A percentile compares a stretch with the other conserved stretches of the same genome.
phyloP scores from a whole-genome alignment of 805 yeast genomes.

The Candida tammaniensis region DNA sequence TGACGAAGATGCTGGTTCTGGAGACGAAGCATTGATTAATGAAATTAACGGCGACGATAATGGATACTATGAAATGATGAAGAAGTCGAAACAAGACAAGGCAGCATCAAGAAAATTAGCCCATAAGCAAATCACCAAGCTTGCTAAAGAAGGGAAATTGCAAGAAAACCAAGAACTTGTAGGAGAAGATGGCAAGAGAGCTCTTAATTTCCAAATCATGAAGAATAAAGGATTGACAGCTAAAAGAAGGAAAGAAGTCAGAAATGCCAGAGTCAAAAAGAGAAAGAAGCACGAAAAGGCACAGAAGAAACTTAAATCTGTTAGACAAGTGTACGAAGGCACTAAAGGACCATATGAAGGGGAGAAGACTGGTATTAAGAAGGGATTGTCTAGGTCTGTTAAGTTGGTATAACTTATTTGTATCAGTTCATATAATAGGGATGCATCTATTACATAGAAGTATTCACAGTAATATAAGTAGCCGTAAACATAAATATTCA shows the following conservation, averaged over 20 bases:
- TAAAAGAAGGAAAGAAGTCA: conserved; percentile 85
- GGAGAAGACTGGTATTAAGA: conserved; percentile 96
- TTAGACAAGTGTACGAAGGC: conserved; percentile 84
- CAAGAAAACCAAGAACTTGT: conserved; percentile 65
- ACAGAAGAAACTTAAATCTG: conserved; percentile 86
- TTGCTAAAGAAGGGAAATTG: conserved; percentile 81
- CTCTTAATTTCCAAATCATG: conserved; percentile 88
- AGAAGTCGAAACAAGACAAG: conserved; percentile 43
- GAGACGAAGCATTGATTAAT: conserved; percentile 43
- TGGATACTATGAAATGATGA: conserved; percentile 58
- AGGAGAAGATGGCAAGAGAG: conserved; percentile 87
- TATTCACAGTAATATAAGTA: background rate
- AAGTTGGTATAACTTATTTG: conserved; percentile 57
- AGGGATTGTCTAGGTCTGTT: conserved; percentile 85
- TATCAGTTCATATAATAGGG: background rate
- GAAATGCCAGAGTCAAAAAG: conserved; percentile 97
- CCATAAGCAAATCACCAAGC: conserved; percentile 68
- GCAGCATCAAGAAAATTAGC: conserved; percentile 57
- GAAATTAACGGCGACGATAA: conserved; percentile 45
- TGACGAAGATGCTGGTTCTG: conserved; percentile 46
- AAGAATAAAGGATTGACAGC: conserved; percentile 97
- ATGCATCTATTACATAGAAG: background rate
- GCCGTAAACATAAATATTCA: background rate
- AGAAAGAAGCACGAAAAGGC: conserved; percentile 95
- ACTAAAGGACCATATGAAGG: conserved; percentile 74